phyloP scores from a whole-genome alignment of 768 basidiomycete species.

The Baorangia bicolor region DNA sequence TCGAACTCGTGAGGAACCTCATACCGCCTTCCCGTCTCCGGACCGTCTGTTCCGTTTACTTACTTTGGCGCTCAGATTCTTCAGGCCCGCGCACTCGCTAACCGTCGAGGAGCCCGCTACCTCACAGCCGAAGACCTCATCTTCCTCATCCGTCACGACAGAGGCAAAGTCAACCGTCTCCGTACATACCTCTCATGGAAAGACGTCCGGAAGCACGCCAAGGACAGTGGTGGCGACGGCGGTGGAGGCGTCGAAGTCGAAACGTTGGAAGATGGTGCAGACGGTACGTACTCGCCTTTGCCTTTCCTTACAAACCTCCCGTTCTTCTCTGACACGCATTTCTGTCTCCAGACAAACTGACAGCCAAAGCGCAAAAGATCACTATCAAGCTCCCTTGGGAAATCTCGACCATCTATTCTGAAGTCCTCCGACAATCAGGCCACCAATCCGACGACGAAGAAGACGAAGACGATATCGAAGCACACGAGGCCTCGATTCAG shows the following conservation, averaged over 20 bases:
- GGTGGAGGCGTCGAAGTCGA: constrained; percentile 82
- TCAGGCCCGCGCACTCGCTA: constrained; percentile 83
- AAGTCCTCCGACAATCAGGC: constrained; percentile 70
- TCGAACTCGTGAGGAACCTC: constrained; percentile 65
- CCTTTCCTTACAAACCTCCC: too few species aligned
- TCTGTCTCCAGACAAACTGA: constrained; percentile 60
- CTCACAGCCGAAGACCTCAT: constrained; percentile 93
- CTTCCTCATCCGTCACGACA: constrained; percentile 92
- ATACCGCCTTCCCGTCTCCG: neutral
- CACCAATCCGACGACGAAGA: constrained; percentile 93
- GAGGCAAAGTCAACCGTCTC: constrained; percentile 90
- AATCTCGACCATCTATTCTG: constrained; percentile 86
- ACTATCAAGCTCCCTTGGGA: constrained; percentile 98
- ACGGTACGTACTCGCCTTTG: constrained; percentile 47
- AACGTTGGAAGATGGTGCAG: constrained; percentile 77
- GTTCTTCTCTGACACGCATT: neutral
- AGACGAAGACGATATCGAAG: constrained; percentile 94
- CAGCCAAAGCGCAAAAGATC: constrained; percentile 85
- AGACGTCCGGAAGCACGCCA: constrained; percentile 93
- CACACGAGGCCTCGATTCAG: constrained; percentile 90
- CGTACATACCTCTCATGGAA: constrained; percentile 96
- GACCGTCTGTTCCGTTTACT: neutral
- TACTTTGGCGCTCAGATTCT: constrained; percentile 56
- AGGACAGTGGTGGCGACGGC: constrained; percentile 82
- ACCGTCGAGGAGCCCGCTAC: constrained; percentile 79